Percentiles rank a stretch among this genome's conserved stretches.
These are phyloP conservation scores for Pyracantha coccinea DNA, from an alignment of 331 rosid genomes.

Conservation along the genomic window DNA sequence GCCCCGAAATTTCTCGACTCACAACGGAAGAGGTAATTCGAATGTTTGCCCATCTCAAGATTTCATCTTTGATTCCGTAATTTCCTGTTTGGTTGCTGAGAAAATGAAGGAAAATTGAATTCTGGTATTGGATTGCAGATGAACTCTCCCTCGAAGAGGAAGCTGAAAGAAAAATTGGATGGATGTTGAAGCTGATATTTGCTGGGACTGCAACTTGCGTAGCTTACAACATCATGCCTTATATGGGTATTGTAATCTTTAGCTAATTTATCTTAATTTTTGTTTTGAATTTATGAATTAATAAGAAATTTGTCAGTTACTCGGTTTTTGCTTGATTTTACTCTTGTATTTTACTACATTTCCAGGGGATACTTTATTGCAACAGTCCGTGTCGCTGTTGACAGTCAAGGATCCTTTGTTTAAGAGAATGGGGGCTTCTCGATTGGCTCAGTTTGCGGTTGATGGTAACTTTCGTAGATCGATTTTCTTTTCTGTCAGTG, in stretches of 20 bases:
- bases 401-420: constrained; percentile 86
- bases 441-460: constrained; percentile 69
- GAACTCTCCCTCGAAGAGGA: constrained; percentile 55
- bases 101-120: neutral
- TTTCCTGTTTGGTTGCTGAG: neutral
- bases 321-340: constrained; percentile 9
- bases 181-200: constrained; percentile 72
- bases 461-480: constrained; percentile 44
- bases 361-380: constrained; percentile 84
- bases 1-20: constrained; percentile 47
- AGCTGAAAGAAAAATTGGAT: constrained; percentile 78
- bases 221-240: constrained; percentile 83
- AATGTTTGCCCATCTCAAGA: neutral
- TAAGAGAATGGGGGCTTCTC: constrained; percentile 94
- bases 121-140: constrained; percentile 35
- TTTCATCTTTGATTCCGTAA: neutral
- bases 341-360: neutral
- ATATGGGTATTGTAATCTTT: constrained; percentile 47
- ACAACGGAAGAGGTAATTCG: constrained; percentile 35
- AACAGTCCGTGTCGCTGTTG: constrained; percentile 84
- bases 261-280: neutral
- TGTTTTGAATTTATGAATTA: neutral
- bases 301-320: too few species aligned
- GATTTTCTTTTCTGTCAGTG: neutral
- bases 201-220: constrained; percentile 58